Conservation (phyloP, 208 protist genomes). For the Wallacemonas sp. region DNA sequence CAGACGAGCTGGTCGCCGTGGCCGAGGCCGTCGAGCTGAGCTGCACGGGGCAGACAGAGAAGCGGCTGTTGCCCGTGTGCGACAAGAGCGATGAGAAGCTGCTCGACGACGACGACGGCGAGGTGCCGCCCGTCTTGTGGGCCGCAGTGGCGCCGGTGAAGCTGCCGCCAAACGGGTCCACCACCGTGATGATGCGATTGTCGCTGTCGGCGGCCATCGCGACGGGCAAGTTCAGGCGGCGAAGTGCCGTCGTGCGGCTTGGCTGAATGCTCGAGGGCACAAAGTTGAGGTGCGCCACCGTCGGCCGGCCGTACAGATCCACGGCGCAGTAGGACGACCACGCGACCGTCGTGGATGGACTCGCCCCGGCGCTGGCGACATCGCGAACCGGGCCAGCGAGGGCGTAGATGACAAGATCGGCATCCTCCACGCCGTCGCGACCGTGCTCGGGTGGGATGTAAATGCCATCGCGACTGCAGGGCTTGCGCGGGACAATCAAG, state of each 20-base stretch:
- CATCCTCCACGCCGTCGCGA: conserved; percentile 29
- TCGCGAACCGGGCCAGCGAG: conserved; percentile 37
- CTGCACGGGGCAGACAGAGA: conserved; percentile 10
- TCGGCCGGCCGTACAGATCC: conserved; percentile 32
- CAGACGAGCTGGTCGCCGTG: conserved; percentile 11
- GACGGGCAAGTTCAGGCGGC: neutral
- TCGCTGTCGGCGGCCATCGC: conserved; percentile 1
- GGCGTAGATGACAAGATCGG: conserved; percentile 69
- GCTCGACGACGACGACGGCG: neutral
- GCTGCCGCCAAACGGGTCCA: conserved; percentile 22
- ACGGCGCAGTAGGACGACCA: conserved; percentile 52
- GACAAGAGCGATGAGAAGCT: neutral
- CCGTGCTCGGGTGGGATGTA: conserved; percentile 35
- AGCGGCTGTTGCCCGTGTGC: neutral
- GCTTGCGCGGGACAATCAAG: conserved; percentile 25
- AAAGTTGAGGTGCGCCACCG: conserved; percentile 58
- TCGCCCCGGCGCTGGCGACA: neutral
- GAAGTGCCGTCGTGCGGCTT: conserved; percentile 4
- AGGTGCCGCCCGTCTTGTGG: neutral
- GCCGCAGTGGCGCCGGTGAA: conserved; percentile 1
- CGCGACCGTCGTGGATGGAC: conserved; percentile 31
- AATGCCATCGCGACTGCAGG: conserved; percentile 30
- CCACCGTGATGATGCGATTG: neutral
- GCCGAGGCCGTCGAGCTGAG: conserved; percentile 7
- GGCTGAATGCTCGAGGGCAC: conserved; percentile 36